These are phyloP conservation scores for Sclerotinia nivalis DNA, from an alignment of 2,329 filamentous ascomycete genomes.

Conservation along the genomic window DNA sequence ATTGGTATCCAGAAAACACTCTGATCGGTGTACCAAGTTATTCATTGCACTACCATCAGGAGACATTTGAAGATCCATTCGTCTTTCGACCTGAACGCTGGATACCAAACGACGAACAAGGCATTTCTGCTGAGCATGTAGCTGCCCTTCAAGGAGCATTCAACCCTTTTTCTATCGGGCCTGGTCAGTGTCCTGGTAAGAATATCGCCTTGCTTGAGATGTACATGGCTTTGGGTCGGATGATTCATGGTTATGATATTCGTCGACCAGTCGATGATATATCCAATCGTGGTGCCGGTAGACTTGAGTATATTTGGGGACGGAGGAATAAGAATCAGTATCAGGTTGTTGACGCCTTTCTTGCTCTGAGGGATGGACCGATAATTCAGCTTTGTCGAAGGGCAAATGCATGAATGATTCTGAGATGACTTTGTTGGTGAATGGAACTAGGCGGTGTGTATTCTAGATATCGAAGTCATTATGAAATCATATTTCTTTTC, in stretches of 20 bases:
- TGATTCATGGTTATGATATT: not conserved
- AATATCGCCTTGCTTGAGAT: slow-evolving; percentile 29
- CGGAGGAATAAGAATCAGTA: slow-evolving; percentile 14
- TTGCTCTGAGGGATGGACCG: slow-evolving; percentile 4
- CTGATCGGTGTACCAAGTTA: slow-evolving; percentile 49
- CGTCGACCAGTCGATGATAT: not conserved
- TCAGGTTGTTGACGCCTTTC: slow-evolving; percentile 2
- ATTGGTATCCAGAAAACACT: slow-evolving; percentile 44
- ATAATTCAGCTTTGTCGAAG: slow-evolving; percentile 17
- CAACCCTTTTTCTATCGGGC: slow-evolving; percentile 27
- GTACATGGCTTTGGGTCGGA: slow-evolving; percentile 17
- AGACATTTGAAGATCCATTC: slow-evolving; percentile 47
- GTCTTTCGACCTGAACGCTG: slow-evolving; percentile 39
- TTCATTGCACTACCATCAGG: slow-evolving; percentile 47
- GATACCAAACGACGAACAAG: slow-evolving; percentile 24
- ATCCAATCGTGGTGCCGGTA: slow-evolving; percentile 5
- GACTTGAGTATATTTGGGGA: slow-evolving; percentile 8
- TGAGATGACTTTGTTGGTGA: not conserved
- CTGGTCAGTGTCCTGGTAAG: slow-evolving; percentile 24
- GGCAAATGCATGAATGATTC: not conserved
- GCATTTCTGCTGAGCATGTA: slow-evolving; percentile 26
- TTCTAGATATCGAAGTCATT: not conserved
- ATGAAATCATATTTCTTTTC: too few relatives aligned
- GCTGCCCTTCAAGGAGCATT: slow-evolving; percentile 16
- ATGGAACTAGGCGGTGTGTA: not conserved